A percentile compares a stretch with the other conserved stretches of the same genome.
These are phyloP conservation scores for Macrotyloma uniflorum DNA, from an alignment of 306 rosid species.

Conservation along the genomic window DNA sequence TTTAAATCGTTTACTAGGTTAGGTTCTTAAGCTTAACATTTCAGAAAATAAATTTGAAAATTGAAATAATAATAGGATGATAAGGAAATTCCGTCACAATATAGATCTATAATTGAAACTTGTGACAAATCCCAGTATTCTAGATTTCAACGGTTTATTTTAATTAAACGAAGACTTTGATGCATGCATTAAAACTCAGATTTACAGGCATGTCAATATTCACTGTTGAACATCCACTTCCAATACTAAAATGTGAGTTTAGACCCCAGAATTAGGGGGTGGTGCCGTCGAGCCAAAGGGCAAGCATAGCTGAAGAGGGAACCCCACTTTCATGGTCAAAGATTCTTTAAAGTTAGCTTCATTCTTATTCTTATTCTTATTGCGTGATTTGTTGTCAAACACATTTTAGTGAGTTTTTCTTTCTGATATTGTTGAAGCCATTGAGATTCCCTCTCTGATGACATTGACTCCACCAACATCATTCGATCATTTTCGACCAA, in stretches of 20 bases:
- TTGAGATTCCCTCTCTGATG: not conserved
- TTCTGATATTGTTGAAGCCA: slow-evolving; percentile 1
- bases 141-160: not conserved
- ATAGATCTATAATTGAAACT: not conserved
- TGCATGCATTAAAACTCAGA: not conserved
- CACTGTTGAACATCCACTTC: not conserved
- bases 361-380: not conserved
- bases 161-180: not conserved
- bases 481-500: not conserved
- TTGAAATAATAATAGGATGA: not conserved
- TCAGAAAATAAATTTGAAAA: not conserved
- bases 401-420: slow-evolving; percentile 7
- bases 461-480: slow-evolving; percentile 11
- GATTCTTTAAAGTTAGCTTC: not conserved
- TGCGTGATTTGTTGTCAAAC: slow-evolving; percentile 23
- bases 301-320: not conserved
- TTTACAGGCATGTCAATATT: not conserved
- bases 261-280: slow-evolving; percentile 18
- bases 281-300: slow-evolving; percentile 29
- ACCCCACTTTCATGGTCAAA: slow-evolving; percentile 24
- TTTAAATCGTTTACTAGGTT: too few species aligned
- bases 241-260: not conserved
- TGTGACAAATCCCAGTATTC: not conserved
- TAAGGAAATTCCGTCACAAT: not conserved
- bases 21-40: not conserved